Percentiles rank a stretch among this genome's conserved stretches.
Conservation (phyloP, 2,329 filamentous ascomycete genomes). For the Colletotrichum camelliae region DNA sequence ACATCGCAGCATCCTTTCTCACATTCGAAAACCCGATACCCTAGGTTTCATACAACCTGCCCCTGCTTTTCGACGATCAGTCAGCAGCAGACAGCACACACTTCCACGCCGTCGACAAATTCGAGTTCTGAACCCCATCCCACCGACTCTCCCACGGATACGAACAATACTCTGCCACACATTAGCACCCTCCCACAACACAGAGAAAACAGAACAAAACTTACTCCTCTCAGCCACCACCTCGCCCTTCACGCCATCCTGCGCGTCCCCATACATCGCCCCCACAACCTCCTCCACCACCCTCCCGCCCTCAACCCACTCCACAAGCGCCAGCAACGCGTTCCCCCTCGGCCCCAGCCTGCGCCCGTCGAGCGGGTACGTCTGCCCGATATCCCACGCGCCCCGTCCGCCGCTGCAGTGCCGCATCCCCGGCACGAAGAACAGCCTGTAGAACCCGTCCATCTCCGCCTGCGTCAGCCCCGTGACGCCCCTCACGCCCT, state of each 20-base stretch:
- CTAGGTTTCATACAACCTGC: rapidly evolving
- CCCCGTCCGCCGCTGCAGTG: constrained; percentile 55
- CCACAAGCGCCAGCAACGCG: constrained; percentile 48
- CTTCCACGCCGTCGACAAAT: neutral
- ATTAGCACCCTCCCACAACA: neutral
- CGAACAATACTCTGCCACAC: neutral
- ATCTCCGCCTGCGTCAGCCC: constrained; percentile 32
- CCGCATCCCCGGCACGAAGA: constrained; percentile 56
- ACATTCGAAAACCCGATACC: neutral
- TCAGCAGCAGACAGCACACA: neutral
- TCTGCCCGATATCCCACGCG: constrained; percentile 35
- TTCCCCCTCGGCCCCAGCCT: constrained; percentile 43
- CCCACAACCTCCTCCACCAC: neutral
- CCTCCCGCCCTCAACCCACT: constrained; percentile 47
- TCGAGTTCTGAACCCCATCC: neutral
- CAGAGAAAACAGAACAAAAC: neutral
- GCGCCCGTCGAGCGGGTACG: constrained; percentile 17
- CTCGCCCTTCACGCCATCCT: neutral
- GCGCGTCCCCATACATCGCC: neutral
- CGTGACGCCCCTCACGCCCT: constrained; percentile 51
- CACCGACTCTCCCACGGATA: neutral
- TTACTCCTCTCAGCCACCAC: neutral
- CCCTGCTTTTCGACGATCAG: neutral
- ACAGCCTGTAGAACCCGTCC: constrained; percentile 53
- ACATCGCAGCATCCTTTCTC: neutral